Conservation (phyloP, 495 filamentous ascomycete genomes). For the Hypoxylon perforatum region DNA sequence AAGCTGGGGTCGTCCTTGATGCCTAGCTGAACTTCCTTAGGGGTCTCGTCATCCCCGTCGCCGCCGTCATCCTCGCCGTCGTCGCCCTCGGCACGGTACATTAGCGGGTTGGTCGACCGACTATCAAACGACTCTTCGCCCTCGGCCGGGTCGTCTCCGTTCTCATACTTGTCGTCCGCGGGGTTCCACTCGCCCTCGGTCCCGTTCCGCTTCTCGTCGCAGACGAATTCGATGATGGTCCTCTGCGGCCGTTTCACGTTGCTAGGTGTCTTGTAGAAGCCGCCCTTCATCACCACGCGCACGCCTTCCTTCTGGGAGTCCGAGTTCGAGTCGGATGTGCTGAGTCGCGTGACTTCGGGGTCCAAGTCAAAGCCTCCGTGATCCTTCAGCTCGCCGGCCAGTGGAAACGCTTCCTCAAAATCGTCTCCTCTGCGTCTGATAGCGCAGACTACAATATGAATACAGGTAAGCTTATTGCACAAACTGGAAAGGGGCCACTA, state of each 20-base stretch:
- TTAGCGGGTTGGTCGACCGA: constrained; percentile 13
- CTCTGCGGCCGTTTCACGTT: constrained; percentile 63
- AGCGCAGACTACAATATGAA: constrained; percentile 73
- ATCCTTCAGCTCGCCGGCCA: constrained; percentile 74
- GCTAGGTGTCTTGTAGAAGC: constrained; percentile 61
- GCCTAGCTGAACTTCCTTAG: constrained; percentile 57
- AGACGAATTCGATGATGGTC: constrained; percentile 86
- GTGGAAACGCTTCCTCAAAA: constrained; percentile 68
- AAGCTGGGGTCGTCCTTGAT: constrained; percentile 68
- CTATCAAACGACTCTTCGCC: not conserved
- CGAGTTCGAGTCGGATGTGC: constrained; percentile 62
- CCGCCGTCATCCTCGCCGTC: constrained; percentile 49
- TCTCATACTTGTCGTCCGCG: constrained; percentile 56
- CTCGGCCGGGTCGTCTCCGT: constrained; percentile 16
- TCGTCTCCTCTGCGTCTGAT: constrained; percentile 65
- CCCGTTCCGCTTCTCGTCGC: constrained; percentile 74
- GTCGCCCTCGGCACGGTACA: constrained; percentile 38
- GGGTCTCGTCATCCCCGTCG: constrained; percentile 47
- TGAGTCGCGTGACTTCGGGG: constrained; percentile 70
- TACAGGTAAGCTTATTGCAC: constrained; percentile 4
- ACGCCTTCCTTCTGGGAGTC: constrained; percentile 76
- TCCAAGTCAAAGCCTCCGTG: constrained; percentile 67
- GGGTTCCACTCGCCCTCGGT: constrained; percentile 70
- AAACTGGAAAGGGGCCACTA: constrained; percentile 6
- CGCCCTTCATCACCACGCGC: constrained; percentile 75